These are phyloP conservation scores for Penicillium goetzii DNA, from an alignment of 495 filamentous ascomycete species.

Conservation along the genomic window DNA sequence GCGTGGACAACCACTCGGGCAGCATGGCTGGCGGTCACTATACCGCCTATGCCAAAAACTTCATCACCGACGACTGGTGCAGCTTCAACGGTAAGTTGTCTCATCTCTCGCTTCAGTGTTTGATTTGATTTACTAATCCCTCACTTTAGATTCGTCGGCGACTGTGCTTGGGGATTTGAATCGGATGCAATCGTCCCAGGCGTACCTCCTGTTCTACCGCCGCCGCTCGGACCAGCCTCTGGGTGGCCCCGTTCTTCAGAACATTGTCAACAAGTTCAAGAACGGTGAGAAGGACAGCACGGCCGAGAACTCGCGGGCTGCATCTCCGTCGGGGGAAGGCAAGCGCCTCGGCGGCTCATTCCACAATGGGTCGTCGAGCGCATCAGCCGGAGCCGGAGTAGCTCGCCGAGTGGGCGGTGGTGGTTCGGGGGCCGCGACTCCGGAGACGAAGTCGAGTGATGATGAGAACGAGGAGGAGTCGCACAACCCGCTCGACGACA, in stretches of 20 bases:
- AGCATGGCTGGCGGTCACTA: constrained; percentile 93
- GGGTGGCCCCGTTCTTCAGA: constrained; percentile 73
- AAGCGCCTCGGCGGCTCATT: constrained; percentile 84
- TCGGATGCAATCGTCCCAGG: constrained; percentile 56
- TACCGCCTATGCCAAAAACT: constrained; percentile 91
- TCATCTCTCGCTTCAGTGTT: neutral
- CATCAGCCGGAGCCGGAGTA: constrained; percentile 74
- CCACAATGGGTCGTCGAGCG: constrained; percentile 84
- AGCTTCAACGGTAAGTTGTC: constrained; percentile 82
- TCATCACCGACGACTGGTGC: constrained; percentile 82
- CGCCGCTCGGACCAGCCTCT: constrained; percentile 75
- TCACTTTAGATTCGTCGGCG: constrained; percentile 69
- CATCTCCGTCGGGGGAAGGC: constrained; percentile 76
- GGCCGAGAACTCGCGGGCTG: constrained; percentile 49
- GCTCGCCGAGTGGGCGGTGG: constrained; percentile 67
- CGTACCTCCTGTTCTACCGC: constrained; percentile 95
- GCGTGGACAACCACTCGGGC: constrained; percentile 93
- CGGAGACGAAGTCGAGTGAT: constrained; percentile 36
- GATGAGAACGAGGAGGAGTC: constrained; percentile 24
- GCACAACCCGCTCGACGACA: constrained; percentile 10
- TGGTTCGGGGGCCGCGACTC: constrained; percentile 54
- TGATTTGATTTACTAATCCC: constrained; percentile 20
- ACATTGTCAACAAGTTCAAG: constrained; percentile 63
- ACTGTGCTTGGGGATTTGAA: constrained; percentile 16
- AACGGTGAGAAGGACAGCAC: constrained; percentile 46